phyloP scores from a whole-genome alignment of 805 yeast genomes.

The Schwanniomyces vanrijiae region DNA sequence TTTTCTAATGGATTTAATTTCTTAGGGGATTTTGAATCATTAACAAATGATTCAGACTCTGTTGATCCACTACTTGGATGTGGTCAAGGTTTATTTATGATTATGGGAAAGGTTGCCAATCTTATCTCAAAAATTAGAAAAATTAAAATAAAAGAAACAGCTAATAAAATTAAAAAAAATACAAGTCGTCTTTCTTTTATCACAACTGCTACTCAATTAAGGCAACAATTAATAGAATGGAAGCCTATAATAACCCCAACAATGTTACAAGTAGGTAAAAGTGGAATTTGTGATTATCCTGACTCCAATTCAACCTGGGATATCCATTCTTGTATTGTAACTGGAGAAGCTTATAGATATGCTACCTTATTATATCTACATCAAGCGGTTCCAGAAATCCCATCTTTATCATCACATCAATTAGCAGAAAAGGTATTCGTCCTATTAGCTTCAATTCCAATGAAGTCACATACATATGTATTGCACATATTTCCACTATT shows the following conservation, averaged over 20 bases:
- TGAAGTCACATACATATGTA: conserved; percentile 53
- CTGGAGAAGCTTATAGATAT: conserved; percentile 69
- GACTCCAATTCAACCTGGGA: conserved; percentile 42
- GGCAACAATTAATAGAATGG: conserved; percentile 57
- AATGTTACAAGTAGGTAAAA: conserved; percentile 33
- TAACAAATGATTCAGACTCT: conserved; percentile 33
- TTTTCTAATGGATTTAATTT: conserved; percentile 21
- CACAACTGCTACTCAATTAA: conserved; percentile 55
- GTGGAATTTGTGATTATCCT: conserved; percentile 14
- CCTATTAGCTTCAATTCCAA: conserved; percentile 62
- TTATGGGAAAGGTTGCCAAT: conserved; percentile 63
- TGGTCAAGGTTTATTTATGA: conserved; percentile 61
- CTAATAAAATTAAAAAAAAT: conserved; percentile 7
- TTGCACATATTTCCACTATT: conserved; percentile 66
- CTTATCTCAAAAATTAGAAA: conserved; percentile 51
- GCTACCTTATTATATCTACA: conserved; percentile 60
- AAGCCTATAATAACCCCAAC: conserved; percentile 45
- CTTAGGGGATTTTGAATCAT: conserved; percentile 41
- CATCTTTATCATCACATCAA: conserved; percentile 51
- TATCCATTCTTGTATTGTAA: conserved; percentile 58
- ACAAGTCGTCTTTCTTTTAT: conserved; percentile 38
- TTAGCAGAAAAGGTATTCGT: conserved; percentile 61
- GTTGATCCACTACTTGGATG: conserved; percentile 70
- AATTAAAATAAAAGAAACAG: conserved; percentile 17
- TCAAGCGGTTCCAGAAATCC: conserved; percentile 72